Evolutionary conservation across 2,329 filamentous ascomycete genomes (phyloP).

Genomic region (Coleophoma crateriformis): DNA sequence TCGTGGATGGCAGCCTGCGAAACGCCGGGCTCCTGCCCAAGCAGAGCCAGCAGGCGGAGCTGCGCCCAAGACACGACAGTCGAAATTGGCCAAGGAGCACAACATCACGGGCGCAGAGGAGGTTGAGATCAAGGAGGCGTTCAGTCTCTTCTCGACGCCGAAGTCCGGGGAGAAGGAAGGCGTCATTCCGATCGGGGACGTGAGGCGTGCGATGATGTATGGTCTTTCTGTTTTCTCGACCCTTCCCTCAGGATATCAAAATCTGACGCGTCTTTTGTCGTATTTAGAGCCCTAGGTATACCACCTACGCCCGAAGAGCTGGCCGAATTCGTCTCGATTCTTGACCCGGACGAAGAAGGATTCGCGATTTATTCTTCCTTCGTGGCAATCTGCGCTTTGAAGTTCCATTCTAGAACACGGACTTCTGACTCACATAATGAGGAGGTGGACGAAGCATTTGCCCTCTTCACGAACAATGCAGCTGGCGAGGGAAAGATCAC

Average conservation of each 20-base stretch:
- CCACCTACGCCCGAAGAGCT: conserved; percentile 63
- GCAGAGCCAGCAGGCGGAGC: conserved; percentile 7
- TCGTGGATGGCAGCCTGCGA: conserved; percentile 17
- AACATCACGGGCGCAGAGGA: conserved; percentile 81
- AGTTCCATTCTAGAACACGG: conserved; percentile 60
- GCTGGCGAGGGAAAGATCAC: conserved; percentile 60
- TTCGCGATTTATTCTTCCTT: conserved; percentile 77
- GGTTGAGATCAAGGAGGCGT: conserved; percentile 85
- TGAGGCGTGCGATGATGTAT: conserved; percentile 69
- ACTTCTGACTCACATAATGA: conserved; percentile 44
- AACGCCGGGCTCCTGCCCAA: conserved; percentile 19
- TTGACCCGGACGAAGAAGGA: conserved; percentile 79
- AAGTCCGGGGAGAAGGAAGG: conserved; percentile 68
- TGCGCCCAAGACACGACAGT: conserved; percentile 52
- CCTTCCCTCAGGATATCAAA: neutral
- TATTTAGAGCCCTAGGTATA: conserved; percentile 71
- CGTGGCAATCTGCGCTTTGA: conserved; percentile 81
- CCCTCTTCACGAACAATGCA: conserved; percentile 63
- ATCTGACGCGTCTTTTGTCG: neutral
- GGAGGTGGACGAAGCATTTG: conserved; percentile 79
- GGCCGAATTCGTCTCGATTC: conserved; percentile 67
- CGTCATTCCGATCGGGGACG: conserved; percentile 31
- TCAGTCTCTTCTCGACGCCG: conserved; percentile 71
- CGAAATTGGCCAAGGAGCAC: conserved; percentile 89
- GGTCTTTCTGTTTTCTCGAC: conserved; percentile 3